Base-by-base conservation (phyloP, 148 eudicot genomes). In the Heliamphora exappendiculata region DNA sequence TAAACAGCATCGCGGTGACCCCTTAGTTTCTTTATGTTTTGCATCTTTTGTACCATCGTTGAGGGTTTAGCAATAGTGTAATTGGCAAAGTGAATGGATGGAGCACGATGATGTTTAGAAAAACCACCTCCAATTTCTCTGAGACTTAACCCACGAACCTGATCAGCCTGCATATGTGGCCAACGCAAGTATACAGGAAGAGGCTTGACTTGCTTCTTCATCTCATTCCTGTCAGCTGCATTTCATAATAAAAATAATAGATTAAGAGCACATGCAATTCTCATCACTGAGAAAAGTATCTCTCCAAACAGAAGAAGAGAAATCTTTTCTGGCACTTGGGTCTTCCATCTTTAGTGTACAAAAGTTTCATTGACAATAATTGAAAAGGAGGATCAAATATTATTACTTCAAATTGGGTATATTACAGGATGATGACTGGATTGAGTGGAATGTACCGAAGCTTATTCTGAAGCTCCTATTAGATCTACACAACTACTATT, bases 101-200 rank as follows among this genome's bases (percentile, higher is more conserved):
- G 90, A 54, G 98, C 91, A 55, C 99, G 98, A 79, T 93, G 93
- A 78, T 91, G 97, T 81, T 93, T 89, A 7, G 90, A 65, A 79
- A 95, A 96, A 80, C 98, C 99, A 63, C 99, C 99, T 83, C 99
- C 99, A 36, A 96, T 87, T 77, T 90, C 94, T 84, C 97, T 91
- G 75, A 96, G 79, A 73, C 82, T 84, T 70, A 96, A 85, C 51
- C 91, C 99, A 83, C 82, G 98, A 50, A 96, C 94, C 88, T 96
- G 99, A 86, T 91, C 90, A 81, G 90, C 88, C 84, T 85, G 89
- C 89, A 82, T 87, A 86, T 96, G 99, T 79, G 99, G 99, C 99
- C 99, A 96, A 57, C 94, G 89, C 82, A 93, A 85, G 83, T 89
- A 93, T 71, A 84, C 73, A 66, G 97, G 94, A 29, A 86, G 79